These are phyloP conservation scores for Phialophora verrucosa DNA, from an alignment of 2,329 filamentous ascomycete species.

Conservation along the genomic window DNA sequence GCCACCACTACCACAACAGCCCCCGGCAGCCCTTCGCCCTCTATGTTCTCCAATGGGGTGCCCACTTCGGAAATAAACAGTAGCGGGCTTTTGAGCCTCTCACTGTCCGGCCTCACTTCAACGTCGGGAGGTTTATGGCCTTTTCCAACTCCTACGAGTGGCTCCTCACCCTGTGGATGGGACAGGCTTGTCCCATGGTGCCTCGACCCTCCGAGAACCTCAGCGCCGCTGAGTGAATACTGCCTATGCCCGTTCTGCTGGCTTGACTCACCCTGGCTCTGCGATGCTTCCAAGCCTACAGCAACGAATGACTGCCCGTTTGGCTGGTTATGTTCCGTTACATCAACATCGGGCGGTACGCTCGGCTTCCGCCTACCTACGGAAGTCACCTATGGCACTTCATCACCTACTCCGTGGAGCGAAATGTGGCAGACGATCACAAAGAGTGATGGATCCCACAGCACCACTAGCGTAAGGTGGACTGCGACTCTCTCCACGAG, in stretches of 20 bases:
- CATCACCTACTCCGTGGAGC: constrained; percentile 16
- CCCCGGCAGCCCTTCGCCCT: neutral
- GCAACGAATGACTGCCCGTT: constrained; percentile 6
- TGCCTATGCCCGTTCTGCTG: constrained; percentile 19
- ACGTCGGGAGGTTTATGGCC: neutral
- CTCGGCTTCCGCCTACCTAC: constrained; percentile 7
- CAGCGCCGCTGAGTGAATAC: constrained; percentile 10
- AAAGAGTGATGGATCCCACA: constrained; percentile 8
- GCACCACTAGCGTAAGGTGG: constrained; percentile 10
- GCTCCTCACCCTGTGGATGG: neutral
- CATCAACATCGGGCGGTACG: neutral
- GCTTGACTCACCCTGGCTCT: constrained; percentile 8
- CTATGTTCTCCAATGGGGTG: neutral
- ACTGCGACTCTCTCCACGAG: constrained; percentile 8
- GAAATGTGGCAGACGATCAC: constrained; percentile 13
- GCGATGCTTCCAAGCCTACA: constrained; percentile 3
- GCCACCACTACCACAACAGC: neutral
- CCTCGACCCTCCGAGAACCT: constrained; percentile 12
- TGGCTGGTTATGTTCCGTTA: constrained; percentile 14
- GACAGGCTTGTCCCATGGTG: neutral
- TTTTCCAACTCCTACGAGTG: neutral
- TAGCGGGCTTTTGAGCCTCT: neutral
- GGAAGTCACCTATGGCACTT: constrained; percentile 8
- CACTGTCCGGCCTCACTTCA: neutral
- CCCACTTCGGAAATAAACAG: neutral